Evolutionary conservation across 371 early-diverging fungal species (phyloP).

Genomic region (Rhizopus stolonifer): DNA sequence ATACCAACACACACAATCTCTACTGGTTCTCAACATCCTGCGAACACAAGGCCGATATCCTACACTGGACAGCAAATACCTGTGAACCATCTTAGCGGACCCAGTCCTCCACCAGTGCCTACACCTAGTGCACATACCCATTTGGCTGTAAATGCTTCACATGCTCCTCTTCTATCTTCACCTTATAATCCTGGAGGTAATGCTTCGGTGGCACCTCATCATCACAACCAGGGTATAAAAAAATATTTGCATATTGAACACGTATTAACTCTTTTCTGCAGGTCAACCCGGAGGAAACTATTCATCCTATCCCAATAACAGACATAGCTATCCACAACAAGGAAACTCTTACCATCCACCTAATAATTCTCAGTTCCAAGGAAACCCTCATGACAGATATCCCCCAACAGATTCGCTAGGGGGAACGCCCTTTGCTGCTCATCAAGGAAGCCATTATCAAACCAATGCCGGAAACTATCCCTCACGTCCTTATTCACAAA

Average conservation of each 20-base stretch:
- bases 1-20: slow-evolving; percentile 18
- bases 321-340: slow-evolving; percentile 18
- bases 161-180: slow-evolving; percentile 26
- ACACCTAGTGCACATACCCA: background rate
- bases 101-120: slow-evolving; percentile 13
- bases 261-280: no score
- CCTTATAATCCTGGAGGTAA: slow-evolving; percentile 16
- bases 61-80: slow-evolving; percentile 17
- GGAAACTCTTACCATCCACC: slow-evolving; percentile 10
- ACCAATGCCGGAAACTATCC: slow-evolving; percentile 5
- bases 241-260: no score
- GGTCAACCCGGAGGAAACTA: background rate
- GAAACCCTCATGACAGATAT: slow-evolving; percentile 20
- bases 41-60: slow-evolving; percentile 14
- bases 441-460: slow-evolving; percentile 19
- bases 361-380: slow-evolving; percentile 5
- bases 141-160: background rate
- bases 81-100: slow-evolving; percentile 16
- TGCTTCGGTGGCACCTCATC: background rate
- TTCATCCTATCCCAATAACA: slow-evolving; percentile 2
- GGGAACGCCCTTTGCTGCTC: slow-evolving; percentile 36
- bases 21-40: slow-evolving; percentile 13
- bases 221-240: slow-evolving; percentile 4
- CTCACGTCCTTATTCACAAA: slow-evolving; percentile 11
- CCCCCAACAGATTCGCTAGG: slow-evolving; percentile 15